Base-by-base conservation (phyloP, 2,329 filamentous ascomycete species). In the Fusarium odoratissimum region DNA sequence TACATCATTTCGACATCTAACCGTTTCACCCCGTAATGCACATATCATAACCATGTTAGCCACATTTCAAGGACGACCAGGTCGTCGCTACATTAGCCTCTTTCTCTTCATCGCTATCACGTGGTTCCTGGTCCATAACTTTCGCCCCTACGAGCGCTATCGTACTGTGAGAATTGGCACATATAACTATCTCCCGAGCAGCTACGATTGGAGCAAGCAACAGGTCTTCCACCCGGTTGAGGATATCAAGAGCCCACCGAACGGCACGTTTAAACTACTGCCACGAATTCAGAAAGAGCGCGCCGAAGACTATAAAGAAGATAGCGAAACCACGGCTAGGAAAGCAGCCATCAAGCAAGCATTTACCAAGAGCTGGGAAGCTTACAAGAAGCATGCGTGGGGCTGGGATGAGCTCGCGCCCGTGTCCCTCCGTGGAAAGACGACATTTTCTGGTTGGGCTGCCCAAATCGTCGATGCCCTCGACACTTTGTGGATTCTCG, bases 401-500 rank as follows among this genome's bases (percentile, higher is more conserved):
- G 80, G 84, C n/a, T 82, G 84, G 71, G 88, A 90, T 66, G 88
- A 90, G 80, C 81, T 90, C 44, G 81, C 82, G 68, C 88, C 88
- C 19, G 77, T 88, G 40, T 84, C 85, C 12, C 82, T 84, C 56
- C 80, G 79, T 45, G 86, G 82, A 48, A 84, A 80, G 63, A 85
- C 87, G 66, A 81, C 79, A 4, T 87, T 89, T 73, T 85, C 84
- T 14, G 86, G 87, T 46, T 91, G 89, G 84, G 86, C 84, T 23
- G 89, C 89, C 3, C 90, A 89, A 42, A 78, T 91, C 42, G 86
- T 91, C 41, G 89, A 91, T 78, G 83, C 86, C 0, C 80, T 91
- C 64, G 89, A 91, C 72, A 88, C 88, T 2, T 82, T 91, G 5
- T 87, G 85, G 83, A 90, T 91, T 66, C 88, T 91, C 86, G 88